A percentile compares a stretch with the other conserved stretches of the same genome.
These are phyloP conservation scores for Sugiyamaella chiloensis DNA, from an alignment of 805 yeast genomes.

Conservation along the genomic window DNA sequence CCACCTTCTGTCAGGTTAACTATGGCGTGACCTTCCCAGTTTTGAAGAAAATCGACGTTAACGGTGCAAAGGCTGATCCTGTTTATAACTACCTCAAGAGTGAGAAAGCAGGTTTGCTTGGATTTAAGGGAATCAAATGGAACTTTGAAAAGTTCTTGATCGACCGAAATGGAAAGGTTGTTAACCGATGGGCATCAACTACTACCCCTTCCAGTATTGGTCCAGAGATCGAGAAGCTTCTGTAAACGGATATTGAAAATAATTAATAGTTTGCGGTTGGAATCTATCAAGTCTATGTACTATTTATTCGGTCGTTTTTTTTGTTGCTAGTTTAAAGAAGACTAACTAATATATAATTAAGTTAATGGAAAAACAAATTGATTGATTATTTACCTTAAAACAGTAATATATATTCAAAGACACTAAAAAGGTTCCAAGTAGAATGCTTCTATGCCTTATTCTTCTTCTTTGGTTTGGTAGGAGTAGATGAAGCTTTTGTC, in stretches of 20 bases:
- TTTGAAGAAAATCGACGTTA: constrained; percentile 82
- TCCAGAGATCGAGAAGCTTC: constrained; percentile 54
- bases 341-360: too few species aligned
- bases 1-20: constrained; percentile 68
- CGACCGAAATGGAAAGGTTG: constrained; percentile 55
- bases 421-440: too few species aligned
- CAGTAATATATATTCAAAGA: too few species aligned
- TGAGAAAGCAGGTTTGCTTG: constrained; percentile 55
- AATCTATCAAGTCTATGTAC: too few species aligned
- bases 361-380: too few species aligned
- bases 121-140: constrained; percentile 75
- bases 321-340: too few species aligned
- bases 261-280: too few species aligned
- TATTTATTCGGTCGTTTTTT: not conserved
- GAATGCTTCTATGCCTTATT: not conserved
- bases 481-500: not conserved
- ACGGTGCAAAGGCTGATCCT: constrained; percentile 77
- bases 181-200: constrained; percentile 59
- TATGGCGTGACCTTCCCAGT: constrained; percentile 92
- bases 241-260: too few species aligned
- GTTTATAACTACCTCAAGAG: constrained; percentile 75
- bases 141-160: constrained; percentile 74
- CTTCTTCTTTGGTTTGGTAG: not conserved
- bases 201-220: constrained; percentile 64
- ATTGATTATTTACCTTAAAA: too few species aligned